phyloP scores from a whole-genome alignment of 345 rosid species.

The Populus nigra region DNA sequence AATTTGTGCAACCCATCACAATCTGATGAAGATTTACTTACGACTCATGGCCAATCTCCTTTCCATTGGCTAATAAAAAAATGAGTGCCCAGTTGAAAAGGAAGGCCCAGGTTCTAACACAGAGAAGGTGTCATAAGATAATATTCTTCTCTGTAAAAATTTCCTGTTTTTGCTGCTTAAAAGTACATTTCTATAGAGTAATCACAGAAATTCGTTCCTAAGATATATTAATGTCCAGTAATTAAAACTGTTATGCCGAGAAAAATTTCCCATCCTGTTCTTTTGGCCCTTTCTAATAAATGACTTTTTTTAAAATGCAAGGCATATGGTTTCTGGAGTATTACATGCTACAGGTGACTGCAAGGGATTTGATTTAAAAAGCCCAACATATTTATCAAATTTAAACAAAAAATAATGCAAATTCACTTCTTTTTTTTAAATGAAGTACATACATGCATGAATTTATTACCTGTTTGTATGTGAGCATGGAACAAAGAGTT shows the following conservation, averaged over 20 bases:
- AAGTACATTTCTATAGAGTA: not conserved
- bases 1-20: not conserved
- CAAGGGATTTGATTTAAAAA: not conserved
- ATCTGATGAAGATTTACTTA: not conserved
- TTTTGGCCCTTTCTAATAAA: not conserved
- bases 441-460: not conserved
- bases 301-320: not conserved
- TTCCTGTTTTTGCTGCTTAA: not conserved
- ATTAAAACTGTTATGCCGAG: not conserved
- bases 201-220: not conserved
- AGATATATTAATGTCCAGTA: not conserved
- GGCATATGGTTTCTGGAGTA: not conserved
- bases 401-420: not conserved
- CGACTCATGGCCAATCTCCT: not conserved
- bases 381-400: not conserved
- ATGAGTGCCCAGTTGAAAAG: not conserved
- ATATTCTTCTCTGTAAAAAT: not conserved
- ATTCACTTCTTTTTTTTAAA: not conserved
- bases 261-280: not conserved
- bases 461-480: conserved; percentile 74
- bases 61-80: not conserved
- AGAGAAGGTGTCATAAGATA: not conserved
- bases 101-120: not conserved
- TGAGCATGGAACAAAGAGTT: conserved; percentile 93
- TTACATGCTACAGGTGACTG: not conserved